Evolutionary conservation across 305 asterid species (phyloP), one percentile per base, ranked within the genome.

Genomic region (Fraxinus sp.): DNA sequence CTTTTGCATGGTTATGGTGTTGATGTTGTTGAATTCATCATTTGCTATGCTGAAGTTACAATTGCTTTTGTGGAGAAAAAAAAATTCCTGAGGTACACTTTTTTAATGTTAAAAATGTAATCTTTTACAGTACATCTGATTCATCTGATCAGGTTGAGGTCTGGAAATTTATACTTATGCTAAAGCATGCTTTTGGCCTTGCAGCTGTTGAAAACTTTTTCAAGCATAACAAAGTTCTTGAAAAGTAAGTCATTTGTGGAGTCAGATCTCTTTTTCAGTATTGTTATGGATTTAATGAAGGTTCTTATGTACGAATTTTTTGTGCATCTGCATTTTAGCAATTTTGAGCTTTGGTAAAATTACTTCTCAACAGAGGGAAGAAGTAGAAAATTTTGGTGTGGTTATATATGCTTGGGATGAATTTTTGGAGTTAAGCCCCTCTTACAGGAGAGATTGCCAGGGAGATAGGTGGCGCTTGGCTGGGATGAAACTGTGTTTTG

Each of bases 1-100:
- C 68, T 78, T 86, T 41, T 64, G 79, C 66, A 62, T 80, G 89
- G 68, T 80, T 78, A 82, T 89, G 95, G 95, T 81, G 90, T 91
- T 76, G 89, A 88, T 22, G 93, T 92, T 11, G 85, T 90, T 74
- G 91, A 91, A 86, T 91, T 88, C 79, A 89, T 91, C 86, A 86
- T 91, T 80, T 88, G 88, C 85, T 91, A 91, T 88, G 93, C 95
- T 18, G 95, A 91, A 86, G 84, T 91, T 81, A 74, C 89, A 79
- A 85, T 90, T 80, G 88, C 87, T 85, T 90, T 91, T 89, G 90
- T 86, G 14, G 95, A 91, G 86, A 91, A 88, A 81, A 91, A 90
- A 79, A 84, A 78, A 84, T 90, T 41, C 79, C 90, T 16, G 95
- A 91, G 95, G 95, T 90, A 85, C 77, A 37, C 5, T n/a, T 18